A percentile compares a stretch with the other conserved stretches of the same genome.
These are phyloP conservation scores for Neofusicoccum kwambonambiense DNA, from an alignment of 2,329 filamentous ascomycete species.

Conservation along the genomic window DNA sequence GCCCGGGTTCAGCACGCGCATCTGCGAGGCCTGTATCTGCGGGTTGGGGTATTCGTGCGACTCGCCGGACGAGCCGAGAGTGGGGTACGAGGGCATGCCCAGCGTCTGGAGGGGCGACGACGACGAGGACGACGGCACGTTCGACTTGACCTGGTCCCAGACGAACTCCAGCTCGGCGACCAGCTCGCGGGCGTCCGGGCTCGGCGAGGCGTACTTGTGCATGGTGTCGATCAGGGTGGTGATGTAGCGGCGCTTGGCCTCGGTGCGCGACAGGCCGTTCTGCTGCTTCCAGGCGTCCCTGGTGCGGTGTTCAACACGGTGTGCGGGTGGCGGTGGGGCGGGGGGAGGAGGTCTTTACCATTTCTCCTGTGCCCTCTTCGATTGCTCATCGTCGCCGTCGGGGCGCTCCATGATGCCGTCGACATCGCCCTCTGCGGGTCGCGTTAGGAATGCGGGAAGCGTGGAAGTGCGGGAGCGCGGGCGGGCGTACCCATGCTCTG, in stretches of 20 bases:
- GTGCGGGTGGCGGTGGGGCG: constrained; percentile 17
- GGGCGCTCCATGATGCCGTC: constrained; percentile 91
- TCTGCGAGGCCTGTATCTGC: constrained; percentile 9
- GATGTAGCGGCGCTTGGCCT: constrained; percentile 41
- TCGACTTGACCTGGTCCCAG: constrained; percentile 96
- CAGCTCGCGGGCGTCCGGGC: constrained; percentile 79
- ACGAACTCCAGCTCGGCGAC: constrained; percentile 97
- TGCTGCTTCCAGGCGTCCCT: constrained; percentile 95
- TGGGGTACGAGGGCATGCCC: constrained; percentile 31
- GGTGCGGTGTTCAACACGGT: not conserved
- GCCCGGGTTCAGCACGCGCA: constrained; percentile 4
- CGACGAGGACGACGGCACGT: constrained; percentile 62
- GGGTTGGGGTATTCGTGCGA: constrained; percentile 33
- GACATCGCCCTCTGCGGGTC: constrained; percentile 75
- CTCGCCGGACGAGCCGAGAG: constrained; percentile 51
- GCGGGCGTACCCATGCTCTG: constrained; percentile 75
- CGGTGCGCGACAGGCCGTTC: constrained; percentile 77
- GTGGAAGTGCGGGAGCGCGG: not conserved
- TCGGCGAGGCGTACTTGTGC: constrained; percentile 88
- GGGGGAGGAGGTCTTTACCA: constrained; percentile 51
- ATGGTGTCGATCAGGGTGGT: constrained; percentile 93
- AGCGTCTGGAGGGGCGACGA: constrained; percentile 41
- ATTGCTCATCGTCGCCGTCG: constrained; percentile 48
- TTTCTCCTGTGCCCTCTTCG: constrained; percentile 61
- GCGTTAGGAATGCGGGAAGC: not conserved